phyloP scores from a whole-genome alignment of 305 asterid species.

The Solanum hybrid region DNA sequence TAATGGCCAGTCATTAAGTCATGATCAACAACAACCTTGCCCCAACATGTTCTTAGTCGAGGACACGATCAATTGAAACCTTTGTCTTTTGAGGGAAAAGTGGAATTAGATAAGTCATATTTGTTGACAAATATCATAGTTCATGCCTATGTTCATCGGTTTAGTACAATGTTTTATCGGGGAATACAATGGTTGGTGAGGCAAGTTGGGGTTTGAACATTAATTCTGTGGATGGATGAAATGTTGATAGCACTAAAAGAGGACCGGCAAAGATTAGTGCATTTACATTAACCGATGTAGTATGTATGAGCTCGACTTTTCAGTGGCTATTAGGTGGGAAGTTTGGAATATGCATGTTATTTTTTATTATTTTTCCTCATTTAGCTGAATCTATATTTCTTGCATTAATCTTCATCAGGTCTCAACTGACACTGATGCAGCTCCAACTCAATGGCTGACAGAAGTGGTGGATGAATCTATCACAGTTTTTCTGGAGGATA shows the following conservation, averaged over 20 bases:
- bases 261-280: background rate
- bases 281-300: background rate
- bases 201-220: background rate
- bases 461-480: slow-evolving; percentile 58
- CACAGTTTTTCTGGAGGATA: slow-evolving; percentile 50
- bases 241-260: background rate
- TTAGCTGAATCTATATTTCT: background rate
- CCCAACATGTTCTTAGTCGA: background rate
- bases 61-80: background rate
- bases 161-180: background rate
- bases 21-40: background rate
- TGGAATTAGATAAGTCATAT: background rate
- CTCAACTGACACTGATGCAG: slow-evolving; percentile 43
- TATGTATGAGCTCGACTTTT: background rate
- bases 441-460: slow-evolving; percentile 69
- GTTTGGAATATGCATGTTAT: background rate
- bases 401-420: slow-evolving; percentile 32
- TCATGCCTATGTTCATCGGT: background rate
- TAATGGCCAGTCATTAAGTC: background rate
- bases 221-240: background rate
- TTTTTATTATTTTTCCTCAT: background rate
- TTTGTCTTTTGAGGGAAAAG: background rate
- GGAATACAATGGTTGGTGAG: background rate
- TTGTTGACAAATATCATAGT: background rate
- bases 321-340: background rate